Base-by-base conservation (phyloP, 768 basidiomycete species). In the Hericium alpestre region DNA sequence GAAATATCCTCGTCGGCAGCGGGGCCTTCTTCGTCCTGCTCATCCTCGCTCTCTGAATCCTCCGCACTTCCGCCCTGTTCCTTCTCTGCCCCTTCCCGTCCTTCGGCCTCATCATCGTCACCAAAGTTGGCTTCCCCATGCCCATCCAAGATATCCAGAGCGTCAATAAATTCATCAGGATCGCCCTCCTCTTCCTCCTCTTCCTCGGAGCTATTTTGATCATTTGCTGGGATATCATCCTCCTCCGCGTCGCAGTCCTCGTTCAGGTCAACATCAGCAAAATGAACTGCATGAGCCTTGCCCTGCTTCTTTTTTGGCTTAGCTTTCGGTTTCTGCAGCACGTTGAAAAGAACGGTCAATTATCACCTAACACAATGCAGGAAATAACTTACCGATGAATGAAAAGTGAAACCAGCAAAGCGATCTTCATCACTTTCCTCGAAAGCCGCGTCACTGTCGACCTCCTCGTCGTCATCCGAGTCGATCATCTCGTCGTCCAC, bases 381-480 rank as follows among this genome's bases (percentile, higher is more conserved):
- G 55, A 32, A 15, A 12, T 37, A 25, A 53, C 61, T 59, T 73
- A 63, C 69, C 56, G 65, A 67, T 6, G 80, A 76, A 41, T 67
- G 62, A 59, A 78, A 77, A 13, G 59, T 63, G 60, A 86, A 86
- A 2, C 82, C 84, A 10, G 82, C 83, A 70, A 84, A 91, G 3
- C 76, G 73, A n/a, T 93, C 90, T 57, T 84, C 84, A 38, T 90
- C 90, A 56, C 80, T 83, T 66, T 89, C 86, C 59, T 90, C 87
- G 58, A 90, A 89, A 1, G 89, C 91, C 59, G 76, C 84, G 64
- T 93, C 92, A 60, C 84, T 87, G 58, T 90, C 87, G 48, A 93
- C 80, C 59, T 93, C 90, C 65, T 93, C 90, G 65, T 93, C 91
- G 60, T 93, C 87, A 1, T 72, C 82, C 59, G 79, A 81, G 38